phyloP scores from a whole-genome alignment of 495 filamentous ascomycete genomes.

The Aspergillus biplanus region DNA sequence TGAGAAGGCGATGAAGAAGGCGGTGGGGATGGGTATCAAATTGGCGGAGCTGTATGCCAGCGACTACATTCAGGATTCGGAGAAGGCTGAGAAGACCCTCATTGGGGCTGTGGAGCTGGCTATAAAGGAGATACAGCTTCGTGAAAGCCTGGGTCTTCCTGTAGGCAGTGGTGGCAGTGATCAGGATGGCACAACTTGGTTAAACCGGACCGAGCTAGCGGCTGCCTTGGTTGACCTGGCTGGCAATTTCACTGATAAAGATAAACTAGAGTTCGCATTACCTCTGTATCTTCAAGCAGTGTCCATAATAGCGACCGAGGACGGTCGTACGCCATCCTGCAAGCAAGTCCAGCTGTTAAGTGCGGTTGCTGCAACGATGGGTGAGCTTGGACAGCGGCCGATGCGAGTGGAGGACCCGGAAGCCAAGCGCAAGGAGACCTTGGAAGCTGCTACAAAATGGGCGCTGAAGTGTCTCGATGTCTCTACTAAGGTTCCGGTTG shows the following conservation, averaged over 20 bases:
- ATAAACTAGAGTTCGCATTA: constrained; percentile 75
- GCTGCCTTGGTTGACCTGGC: constrained; percentile 72
- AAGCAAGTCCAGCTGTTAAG: constrained; percentile 68
- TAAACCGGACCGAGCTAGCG: constrained; percentile 72
- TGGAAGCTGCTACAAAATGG: constrained; percentile 71
- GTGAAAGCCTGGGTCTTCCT: constrained; percentile 61
- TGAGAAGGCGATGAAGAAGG: constrained; percentile 70
- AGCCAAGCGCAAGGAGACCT: constrained; percentile 51
- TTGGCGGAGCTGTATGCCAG: constrained; percentile 74
- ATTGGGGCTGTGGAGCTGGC: constrained; percentile 83
- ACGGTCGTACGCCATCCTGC: constrained; percentile 57
- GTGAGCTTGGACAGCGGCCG: constrained; percentile 32
- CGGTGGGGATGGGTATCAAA: constrained; percentile 76
- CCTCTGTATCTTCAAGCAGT: constrained; percentile 90
- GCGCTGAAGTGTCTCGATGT: constrained; percentile 72
- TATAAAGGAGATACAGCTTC: constrained; percentile 70
- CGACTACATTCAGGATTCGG: constrained; percentile 51
- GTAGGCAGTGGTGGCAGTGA: constrained; percentile 36
- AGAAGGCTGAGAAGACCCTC: constrained; percentile 71
- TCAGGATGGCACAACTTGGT: constrained; percentile 70
- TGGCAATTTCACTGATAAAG: constrained; percentile 67
- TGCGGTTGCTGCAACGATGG: constrained; percentile 40
- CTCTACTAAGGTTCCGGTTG: constrained; percentile 56
- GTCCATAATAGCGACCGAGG: constrained; percentile 49
- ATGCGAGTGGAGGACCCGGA: constrained; percentile 49